Evolutionary conservation across 2,329 filamentous ascomycete genomes (phyloP), one percentile per base, ranked within the genome.

Genomic region (Aspergillus felis): DNA sequence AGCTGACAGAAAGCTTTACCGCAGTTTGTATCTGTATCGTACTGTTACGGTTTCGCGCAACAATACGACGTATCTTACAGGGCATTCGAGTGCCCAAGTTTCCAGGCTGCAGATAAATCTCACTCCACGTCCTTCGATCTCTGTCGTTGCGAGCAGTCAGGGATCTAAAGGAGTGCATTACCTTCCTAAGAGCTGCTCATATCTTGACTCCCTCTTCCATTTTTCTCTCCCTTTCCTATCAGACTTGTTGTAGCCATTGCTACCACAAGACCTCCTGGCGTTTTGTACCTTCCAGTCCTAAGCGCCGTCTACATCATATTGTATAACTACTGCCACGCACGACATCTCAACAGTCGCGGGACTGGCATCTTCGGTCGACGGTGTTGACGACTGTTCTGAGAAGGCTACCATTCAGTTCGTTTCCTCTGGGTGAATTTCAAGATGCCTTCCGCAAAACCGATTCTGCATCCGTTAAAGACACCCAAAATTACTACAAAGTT

Each of bases 401-500:
- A 17, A 38, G 32, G 14, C 14, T 38, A 7, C 14, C 14, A 7
- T 38, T 7, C 5, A 7, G 32, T 38, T 35, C 14, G 14, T 17
- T 38, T 38, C 5, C 14, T 17, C 29, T 38, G 32, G 14, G 14
- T 17, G 38, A 24, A 27, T 35, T 28, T 50, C 58, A 62, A 50
- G 42, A 71, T 72, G 70, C 65, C 68, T 20, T 63, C 64, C 12
- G 65, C 66, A 12, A 77, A 75, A 58, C 76, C 76, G 12, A 60
- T 69, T 20, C 70, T 78, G 20, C 70, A 72, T 57, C 74, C 74
- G 29, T 68, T 79, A 25, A 74, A 77, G 59, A 80, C 77, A 7
- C 75, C 77, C n/a, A 77, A 74, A 54, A 71, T 69, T 4, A 67
- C 70, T 4, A 67, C 74, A 50, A 73, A 71, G 12, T 77, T 81